Percentiles rank a stretch among this genome's conserved stretches.
phyloP scores from a whole-genome alignment of 306 rosid species.

The Sicyos baderoa region DNA sequence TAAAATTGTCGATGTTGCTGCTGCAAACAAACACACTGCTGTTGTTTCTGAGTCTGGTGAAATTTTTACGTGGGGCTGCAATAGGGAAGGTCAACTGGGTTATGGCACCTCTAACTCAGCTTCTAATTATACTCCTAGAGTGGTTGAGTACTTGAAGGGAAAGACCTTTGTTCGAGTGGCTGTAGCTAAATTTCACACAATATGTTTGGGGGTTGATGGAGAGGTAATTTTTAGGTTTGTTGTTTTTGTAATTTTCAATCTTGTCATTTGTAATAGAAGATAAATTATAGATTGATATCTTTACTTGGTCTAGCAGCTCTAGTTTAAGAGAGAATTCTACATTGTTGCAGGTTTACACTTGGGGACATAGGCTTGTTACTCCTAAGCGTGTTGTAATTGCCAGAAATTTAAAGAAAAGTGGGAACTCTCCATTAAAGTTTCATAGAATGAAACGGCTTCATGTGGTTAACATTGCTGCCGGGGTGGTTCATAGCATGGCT shows the following conservation, averaged over 20 bases:
- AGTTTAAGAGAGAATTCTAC: slow-evolving; percentile 10
- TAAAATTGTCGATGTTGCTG: slow-evolving; percentile 73
- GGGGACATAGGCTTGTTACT: slow-evolving; percentile 95
- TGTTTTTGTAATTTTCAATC: slow-evolving; percentile 14
- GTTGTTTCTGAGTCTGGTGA: slow-evolving; percentile 83
- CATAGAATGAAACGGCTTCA: slow-evolving; percentile 70
- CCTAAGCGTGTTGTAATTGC: slow-evolving; percentile 74
- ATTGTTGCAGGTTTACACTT: slow-evolving; percentile 72
- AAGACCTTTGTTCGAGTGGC: slow-evolving; percentile 61
- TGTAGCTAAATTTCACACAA: slow-evolving; percentile 82
- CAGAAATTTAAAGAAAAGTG: slow-evolving; percentile 83
- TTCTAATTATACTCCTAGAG: slow-evolving; percentile 78
- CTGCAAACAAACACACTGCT: slow-evolving; percentile 96
- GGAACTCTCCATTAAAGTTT: slow-evolving; percentile 66
- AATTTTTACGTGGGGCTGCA: slow-evolving; percentile 93
- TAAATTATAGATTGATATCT: not conserved
- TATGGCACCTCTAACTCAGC: slow-evolving; percentile 98
- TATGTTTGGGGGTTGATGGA: slow-evolving; percentile 91
- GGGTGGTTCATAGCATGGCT: slow-evolving; percentile 75
- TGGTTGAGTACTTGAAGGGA: slow-evolving; percentile 90
- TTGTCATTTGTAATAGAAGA: slow-evolving; percentile 5
- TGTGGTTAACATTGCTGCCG: slow-evolving; percentile 70
- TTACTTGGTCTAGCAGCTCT: not conserved
- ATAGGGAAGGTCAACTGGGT: slow-evolving; percentile 93
- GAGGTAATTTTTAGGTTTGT: slow-evolving; percentile 52